phyloP scores from a whole-genome alignment of 2,329 filamentous ascomycete genomes.

The Helotiales sp. region DNA sequence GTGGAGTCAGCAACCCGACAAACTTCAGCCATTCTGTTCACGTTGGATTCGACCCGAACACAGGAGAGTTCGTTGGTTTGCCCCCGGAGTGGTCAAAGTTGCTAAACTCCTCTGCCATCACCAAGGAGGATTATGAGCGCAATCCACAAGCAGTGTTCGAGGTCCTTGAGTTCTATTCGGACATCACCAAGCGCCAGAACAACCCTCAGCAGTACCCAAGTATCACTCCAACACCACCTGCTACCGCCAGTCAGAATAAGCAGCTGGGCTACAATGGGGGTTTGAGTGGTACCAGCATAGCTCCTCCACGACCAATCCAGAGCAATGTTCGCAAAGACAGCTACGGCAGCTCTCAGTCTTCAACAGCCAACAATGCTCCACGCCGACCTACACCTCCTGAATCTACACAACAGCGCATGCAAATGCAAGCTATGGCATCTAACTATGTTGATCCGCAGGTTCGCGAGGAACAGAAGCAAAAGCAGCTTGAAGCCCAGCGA shows the following conservation, averaged over 20 bases:
- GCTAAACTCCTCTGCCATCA: conserved; percentile 93
- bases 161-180: conserved; percentile 82
- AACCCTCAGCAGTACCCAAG: conserved; percentile 69
- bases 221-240: conserved; percentile 65
- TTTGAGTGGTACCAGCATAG: conserved; percentile 53
- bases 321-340: conserved; percentile 45
- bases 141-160: conserved; percentile 87
- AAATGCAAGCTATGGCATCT: conserved; percentile 56
- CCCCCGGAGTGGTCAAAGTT: conserved; percentile 97
- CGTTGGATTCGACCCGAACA: conserved; percentile 94
- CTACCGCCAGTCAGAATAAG: conserved; percentile 56
- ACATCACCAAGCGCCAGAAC: conserved; percentile 74
- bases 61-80: conserved; percentile 90
- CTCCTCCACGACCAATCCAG: conserved; percentile 67
- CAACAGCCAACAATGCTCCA: conserved; percentile 34
- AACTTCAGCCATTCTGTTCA: conserved; percentile 98
- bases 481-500: conserved; percentile 59
- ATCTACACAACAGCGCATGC: conserved; percentile 50
- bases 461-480: conserved; percentile 57
- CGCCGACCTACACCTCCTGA: conserved; percentile 48
- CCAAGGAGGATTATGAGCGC: conserved; percentile 97
- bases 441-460: conserved; percentile 53
- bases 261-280: conserved; percentile 64
- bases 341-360: conserved; percentile 34
- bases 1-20: conserved; percentile 95